These are phyloP conservation scores for Vaccinium macrocarpon DNA, from an alignment of 148 eudicot species.

Conservation along the genomic window DNA sequence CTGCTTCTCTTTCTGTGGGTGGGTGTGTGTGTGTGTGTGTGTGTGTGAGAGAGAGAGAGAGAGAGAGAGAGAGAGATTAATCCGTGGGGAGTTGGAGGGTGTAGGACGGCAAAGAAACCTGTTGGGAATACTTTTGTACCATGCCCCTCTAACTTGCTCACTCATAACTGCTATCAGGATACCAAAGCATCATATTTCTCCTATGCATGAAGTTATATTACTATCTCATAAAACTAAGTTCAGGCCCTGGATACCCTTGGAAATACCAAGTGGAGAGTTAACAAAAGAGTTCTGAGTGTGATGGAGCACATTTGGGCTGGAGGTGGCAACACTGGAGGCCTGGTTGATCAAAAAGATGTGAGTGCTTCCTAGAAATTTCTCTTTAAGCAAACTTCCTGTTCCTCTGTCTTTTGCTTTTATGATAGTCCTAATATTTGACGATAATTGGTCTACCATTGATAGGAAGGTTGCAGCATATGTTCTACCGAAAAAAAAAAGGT, in stretches of 20 bases:
- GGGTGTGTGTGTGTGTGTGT: background rate
- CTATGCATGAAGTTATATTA: constrained; percentile 10
- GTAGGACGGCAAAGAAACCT: background rate
- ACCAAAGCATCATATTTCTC: background rate
- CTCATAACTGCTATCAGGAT: background rate
- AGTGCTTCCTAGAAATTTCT: constrained; percentile 30
- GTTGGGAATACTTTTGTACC: background rate
- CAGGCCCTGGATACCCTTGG: constrained; percentile 93
- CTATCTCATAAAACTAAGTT: background rate
- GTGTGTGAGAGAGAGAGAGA: background rate
- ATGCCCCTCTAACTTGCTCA: background rate
- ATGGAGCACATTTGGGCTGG: constrained; percentile 83
- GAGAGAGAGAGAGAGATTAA: background rate
- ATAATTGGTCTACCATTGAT: constrained; percentile 12
- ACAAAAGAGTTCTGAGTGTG: constrained; percentile 58
- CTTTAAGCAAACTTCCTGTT: background rate
- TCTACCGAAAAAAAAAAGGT: no score
- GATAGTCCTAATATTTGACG: background rate
- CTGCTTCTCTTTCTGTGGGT: background rate
- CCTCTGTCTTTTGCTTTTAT: background rate
- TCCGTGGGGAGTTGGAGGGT: background rate
- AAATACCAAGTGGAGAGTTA: constrained; percentile 84
- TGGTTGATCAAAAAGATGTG: constrained; percentile 74
- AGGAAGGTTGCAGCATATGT: background rate
- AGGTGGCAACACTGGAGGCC: constrained; percentile 79